phyloP scores from a whole-genome alignment of 441 rosid genomes.

The Jatropha podagrica region DNA sequence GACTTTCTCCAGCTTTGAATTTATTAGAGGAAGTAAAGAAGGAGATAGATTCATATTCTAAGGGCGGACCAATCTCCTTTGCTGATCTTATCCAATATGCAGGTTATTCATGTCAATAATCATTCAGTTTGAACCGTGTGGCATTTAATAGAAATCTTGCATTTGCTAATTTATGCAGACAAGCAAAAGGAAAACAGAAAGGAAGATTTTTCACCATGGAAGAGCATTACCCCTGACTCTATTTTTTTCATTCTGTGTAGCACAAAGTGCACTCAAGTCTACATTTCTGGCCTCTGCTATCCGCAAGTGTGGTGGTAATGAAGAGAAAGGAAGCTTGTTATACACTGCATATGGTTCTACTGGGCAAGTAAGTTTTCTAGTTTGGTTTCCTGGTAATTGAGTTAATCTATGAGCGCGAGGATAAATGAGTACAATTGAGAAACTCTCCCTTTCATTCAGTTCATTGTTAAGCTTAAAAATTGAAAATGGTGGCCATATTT shows the following conservation, averaged over 20 bases:
- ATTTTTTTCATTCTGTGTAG: conserved; percentile 32
- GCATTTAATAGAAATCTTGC: conserved; percentile 1
- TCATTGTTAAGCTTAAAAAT: not conserved
- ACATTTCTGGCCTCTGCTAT: conserved; percentile 84
- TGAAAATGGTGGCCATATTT: not conserved
- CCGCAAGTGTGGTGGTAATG: conserved; percentile 90
- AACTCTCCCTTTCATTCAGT: not conserved
- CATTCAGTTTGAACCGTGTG: conserved; percentile 8
- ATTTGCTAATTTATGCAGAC: not conserved
- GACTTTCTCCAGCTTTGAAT: conserved; percentile 60
- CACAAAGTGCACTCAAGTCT: conserved; percentile 72
- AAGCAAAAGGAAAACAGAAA: not conserved
- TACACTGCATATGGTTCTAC: conserved; percentile 81
- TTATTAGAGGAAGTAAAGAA: conserved; percentile 61
- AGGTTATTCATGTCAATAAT: conserved; percentile 40
- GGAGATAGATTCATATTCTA: conserved; percentile 77
- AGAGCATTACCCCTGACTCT: conserved; percentile 11
- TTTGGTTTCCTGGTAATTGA: conserved; percentile 7
- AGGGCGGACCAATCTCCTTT: conserved; percentile 84
- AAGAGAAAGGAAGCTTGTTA: conserved; percentile 67
- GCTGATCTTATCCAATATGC: conserved; percentile 80
- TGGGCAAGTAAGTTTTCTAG: conserved; percentile 62
- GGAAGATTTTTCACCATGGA: not conserved
- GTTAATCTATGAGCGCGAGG: not conserved
- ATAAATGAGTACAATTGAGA: not conserved